Percentiles rank a stretch among this genome's conserved stretches.
Conservation (phyloP, 2,329 filamentous ascomycete species). For the Alternaria sp. region DNA sequence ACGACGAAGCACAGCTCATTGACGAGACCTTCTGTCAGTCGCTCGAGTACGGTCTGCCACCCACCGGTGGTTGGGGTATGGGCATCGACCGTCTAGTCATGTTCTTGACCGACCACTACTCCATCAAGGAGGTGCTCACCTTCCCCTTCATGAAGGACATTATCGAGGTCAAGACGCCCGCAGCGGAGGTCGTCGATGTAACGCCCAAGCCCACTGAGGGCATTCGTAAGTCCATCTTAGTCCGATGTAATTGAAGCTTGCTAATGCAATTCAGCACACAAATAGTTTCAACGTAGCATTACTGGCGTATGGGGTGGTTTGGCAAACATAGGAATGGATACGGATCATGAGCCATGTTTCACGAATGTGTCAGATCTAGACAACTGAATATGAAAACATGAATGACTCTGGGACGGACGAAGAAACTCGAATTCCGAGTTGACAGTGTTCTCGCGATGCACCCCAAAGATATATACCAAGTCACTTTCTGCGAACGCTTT, state of each 20-base stretch:
- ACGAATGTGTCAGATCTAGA: slow-evolving; percentile 6
- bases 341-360: slow-evolving; percentile 15
- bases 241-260: not conserved
- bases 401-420: not conserved
- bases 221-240: slow-evolving; percentile 50
- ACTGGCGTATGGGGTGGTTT: slow-evolving; percentile 11
- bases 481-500: not conserved
- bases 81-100: slow-evolving; percentile 93
- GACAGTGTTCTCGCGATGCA: not conserved
- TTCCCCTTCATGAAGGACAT: slow-evolving; percentile 97
- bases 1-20: slow-evolving; percentile 94
- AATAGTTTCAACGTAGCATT: slow-evolving; percentile 26
- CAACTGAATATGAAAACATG: not conserved
- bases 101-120: slow-evolving; percentile 96
- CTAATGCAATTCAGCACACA: slow-evolving; percentile 26
- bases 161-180: slow-evolving; percentile 50
- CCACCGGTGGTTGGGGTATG: slow-evolving; percentile 95
- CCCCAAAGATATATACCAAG: not conserved
- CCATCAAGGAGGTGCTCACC: slow-evolving; percentile 92
- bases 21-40: slow-evolving; percentile 95
- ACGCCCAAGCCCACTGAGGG: slow-evolving; percentile 66
- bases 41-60: slow-evolving; percentile 85
- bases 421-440: not conserved
- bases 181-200: slow-evolving; percentile 68
- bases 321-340: not conserved